Evolutionary conservation across 1,284 basidiomycete genomes (phyloP), one percentile per base, ranked within the genome.

Genomic region (Pterulicium gracile): DNA sequence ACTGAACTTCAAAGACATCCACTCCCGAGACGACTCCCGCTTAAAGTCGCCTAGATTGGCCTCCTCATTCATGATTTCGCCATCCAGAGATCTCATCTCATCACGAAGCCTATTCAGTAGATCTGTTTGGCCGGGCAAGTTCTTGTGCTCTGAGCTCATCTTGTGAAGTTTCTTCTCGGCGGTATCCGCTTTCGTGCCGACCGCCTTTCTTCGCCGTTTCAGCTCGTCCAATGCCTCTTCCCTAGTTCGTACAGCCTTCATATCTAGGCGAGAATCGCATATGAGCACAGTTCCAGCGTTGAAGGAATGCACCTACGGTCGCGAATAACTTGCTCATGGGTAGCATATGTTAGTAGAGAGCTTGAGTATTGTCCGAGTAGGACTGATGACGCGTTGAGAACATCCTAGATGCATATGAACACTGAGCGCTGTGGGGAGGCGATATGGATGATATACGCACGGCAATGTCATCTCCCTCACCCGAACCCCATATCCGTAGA

Each of bases 121-220:
- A 20, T 91, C 85, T 0, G 82, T 88, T 64, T 96, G 92, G 50
- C 69, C 59, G 15, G 70, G 67, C 24, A 93, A 65, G 56, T 88
- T 86, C 72, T 96, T 97, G 68, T 96, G 83, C 64, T 92, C 91
- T 0, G 88, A 75, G 45, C 77, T 79, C 92, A 96, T 96, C 68
- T 87, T 95, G 59, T 75, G 77, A 20, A 97, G 72, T 62, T 93
- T 95, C 69, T 75, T 86, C 59, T 96, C 92, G 0, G 90, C 90
- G n/a, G 76, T 62, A 50, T 96, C 93, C 0, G 91, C 88, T 51
- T 87, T 86, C 20, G 73, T 62, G 12, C 71, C 74, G 2, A 92
- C 70, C 3, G 69, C 68, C 52, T 81, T 80, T 47, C 91, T 73
- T 15, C 81, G 72, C 17, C 79, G 73, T 55, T 81, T 82, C 24